These are phyloP conservation scores for Phaseolus lunatus DNA, from an alignment of 306 rosid genomes.

Conservation along the genomic window DNA sequence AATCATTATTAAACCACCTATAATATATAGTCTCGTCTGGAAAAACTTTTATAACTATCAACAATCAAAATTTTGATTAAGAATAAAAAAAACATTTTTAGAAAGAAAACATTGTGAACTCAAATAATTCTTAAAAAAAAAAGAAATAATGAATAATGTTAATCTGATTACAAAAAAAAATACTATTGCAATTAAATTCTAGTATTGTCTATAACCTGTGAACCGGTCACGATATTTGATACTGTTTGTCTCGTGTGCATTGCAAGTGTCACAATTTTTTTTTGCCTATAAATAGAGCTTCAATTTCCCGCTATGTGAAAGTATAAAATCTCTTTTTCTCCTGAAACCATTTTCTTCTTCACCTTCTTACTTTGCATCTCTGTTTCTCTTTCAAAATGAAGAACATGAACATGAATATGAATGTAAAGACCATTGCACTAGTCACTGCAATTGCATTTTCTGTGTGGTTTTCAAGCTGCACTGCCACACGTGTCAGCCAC, in stretches of 20 bases:
- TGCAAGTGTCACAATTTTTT: conserved; percentile 44
- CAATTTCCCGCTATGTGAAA: conserved; percentile 8
- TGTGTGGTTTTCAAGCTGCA: conserved; percentile 51
- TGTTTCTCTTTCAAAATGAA: conserved; percentile 41
- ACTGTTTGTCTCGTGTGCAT: conserved; percentile 58
- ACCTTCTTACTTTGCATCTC: neutral
- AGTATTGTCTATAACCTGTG: conserved; percentile 27
- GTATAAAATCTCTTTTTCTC: conserved; percentile 22
- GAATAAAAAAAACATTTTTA: no score
- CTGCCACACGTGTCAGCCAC: conserved; percentile 48
- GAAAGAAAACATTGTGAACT: no score
- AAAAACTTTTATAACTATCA: no score
- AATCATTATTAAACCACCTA: no score
- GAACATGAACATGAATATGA: conserved; percentile 33
- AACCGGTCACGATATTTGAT: conserved; percentile 35
- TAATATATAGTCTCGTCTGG: no score
- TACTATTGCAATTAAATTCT: neutral
- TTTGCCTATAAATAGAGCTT: conserved; percentile 49
- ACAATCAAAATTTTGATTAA: no score
- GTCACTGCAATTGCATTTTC: conserved; percentile 43
- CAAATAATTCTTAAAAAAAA: no score
- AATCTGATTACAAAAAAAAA: no score
- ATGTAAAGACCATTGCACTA: conserved; percentile 41
- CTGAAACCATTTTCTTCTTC: conserved; percentile 1
- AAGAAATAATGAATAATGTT: no score